Evolutionary conservation across 31 red algal species (phyloP).

Genomic region (Asparagopsis taxiformis): DNA sequence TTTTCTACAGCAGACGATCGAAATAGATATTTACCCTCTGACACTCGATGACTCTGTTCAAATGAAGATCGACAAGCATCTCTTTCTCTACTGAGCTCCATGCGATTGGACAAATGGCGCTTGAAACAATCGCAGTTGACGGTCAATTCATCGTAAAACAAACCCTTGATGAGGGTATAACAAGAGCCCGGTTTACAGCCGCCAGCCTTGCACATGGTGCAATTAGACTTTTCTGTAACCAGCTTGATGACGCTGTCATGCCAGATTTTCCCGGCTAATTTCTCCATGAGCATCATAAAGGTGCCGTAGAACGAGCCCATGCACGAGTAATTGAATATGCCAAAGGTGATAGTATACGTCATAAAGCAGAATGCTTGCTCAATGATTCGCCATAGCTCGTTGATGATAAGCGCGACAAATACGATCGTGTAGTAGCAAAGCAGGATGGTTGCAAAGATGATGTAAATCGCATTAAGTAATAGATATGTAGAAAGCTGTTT

Average conservation of each 20-base stretch:
- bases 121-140: constrained; percentile 1
- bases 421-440: background rate
- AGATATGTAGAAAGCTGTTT: too few relatives aligned
- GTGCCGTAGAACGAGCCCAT: constrained; percentile 1
- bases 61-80: background rate
- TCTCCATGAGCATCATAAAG: background rate
- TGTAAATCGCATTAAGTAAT: background rate
- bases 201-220: background rate
- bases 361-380: background rate
- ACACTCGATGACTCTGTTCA: background rate
- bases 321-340: background rate
- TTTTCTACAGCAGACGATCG: background rate
- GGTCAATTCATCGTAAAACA: background rate
- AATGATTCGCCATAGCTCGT: background rate
- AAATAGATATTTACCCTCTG: background rate
- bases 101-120: background rate
- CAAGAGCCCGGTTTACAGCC: background rate
- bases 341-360: background rate
- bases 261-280: background rate
- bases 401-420: background rate
- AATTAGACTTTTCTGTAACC: background rate
- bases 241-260: background rate
- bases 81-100: constrained; percentile 1
- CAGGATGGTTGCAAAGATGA: background rate
- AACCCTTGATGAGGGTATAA: background rate